Evolutionary conservation across 768 basidiomycete species (phyloP).

Genomic region (Leccinum variicolor): DNA sequence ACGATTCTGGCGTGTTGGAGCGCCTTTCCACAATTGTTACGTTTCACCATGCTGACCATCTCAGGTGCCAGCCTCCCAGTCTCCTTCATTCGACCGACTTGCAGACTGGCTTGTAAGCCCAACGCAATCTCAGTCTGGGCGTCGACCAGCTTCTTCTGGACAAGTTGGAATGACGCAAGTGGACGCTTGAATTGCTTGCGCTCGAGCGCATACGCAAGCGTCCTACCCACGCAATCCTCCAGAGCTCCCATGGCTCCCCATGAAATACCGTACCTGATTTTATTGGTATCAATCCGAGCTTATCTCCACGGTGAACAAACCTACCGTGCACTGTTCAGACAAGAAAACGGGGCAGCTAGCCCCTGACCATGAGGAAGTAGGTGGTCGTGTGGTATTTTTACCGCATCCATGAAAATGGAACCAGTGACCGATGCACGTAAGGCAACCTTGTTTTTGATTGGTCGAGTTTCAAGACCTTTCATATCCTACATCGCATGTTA

Average conservation of each 20-base stretch:
- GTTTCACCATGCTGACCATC: constrained; percentile 93
- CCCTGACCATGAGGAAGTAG: constrained; percentile 78
- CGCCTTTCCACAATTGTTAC: constrained; percentile 95
- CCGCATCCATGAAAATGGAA: constrained; percentile 90
- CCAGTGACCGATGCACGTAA: constrained; percentile 82
- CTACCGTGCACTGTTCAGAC: constrained; percentile 83
- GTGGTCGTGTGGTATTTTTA: constrained; percentile 68
- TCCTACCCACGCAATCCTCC: constrained; percentile 80
- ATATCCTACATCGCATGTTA: constrained; percentile 49
- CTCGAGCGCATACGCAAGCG: constrained; percentile 84
- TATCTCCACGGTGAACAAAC: not conserved
- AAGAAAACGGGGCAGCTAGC: constrained; percentile 84
- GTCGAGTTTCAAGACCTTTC: constrained; percentile 77
- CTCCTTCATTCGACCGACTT: constrained; percentile 88
- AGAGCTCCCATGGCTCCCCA: constrained; percentile 97
- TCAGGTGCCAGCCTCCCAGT: constrained; percentile 69
- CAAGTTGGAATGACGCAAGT: constrained; percentile 92
- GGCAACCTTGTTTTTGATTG: constrained; percentile 92
- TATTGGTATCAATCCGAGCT: not conserved
- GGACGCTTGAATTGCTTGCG: constrained; percentile 88
- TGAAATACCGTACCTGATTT: constrained; percentile 71
- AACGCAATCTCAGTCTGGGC: constrained; percentile 84
- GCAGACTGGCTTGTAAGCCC: constrained; percentile 71
- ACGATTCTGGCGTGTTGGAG: constrained; percentile 76
- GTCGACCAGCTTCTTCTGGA: constrained; percentile 96